Evolutionary conservation across 148 eudicot species (phyloP).

Genomic region (Chenopodium quinoa): DNA sequence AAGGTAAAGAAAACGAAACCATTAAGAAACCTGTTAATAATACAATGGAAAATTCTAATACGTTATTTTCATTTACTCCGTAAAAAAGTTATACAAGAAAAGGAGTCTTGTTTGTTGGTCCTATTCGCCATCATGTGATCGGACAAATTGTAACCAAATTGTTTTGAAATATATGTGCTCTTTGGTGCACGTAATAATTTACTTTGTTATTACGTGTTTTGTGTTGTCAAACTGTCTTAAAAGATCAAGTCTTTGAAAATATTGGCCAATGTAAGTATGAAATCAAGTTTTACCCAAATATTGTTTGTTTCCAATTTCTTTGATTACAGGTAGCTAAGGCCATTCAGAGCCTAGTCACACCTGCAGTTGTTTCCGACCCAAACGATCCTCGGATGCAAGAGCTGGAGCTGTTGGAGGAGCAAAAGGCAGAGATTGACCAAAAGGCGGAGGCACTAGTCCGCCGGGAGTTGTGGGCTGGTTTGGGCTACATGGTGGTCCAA

Average conservation of each 20-base stretch:
- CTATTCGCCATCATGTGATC: not conserved
- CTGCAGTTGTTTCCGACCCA: constrained; percentile 20
- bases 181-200: not conserved
- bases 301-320: constrained; percentile 25
- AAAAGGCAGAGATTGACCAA: constrained; percentile 56
- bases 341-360: constrained; percentile 50
- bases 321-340: constrained; percentile 72
- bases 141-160: not conserved
- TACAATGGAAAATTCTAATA: too few relatives aligned
- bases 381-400: constrained; percentile 49
- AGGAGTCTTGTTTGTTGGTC: not conserved
- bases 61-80: too few relatives aligned
- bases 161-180: not conserved
- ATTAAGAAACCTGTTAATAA: too few relatives aligned
- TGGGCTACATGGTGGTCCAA: constrained; percentile 65
- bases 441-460: constrained; percentile 67
- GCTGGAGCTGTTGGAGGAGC: constrained; percentile 56
- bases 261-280: constrained; percentile 16
- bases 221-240: not conserved
- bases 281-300: constrained; percentile 54
- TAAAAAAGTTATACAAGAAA: not conserved
- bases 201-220: not conserved
- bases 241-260: not conserved
- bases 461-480: constrained; percentile 78
- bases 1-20: too few relatives aligned